A percentile compares a stretch with the other conserved stretches of the same genome.
Evolutionary conservation across 208 protist species (phyloP).

Genomic region (Acanthamoeba sp.): DNA sequence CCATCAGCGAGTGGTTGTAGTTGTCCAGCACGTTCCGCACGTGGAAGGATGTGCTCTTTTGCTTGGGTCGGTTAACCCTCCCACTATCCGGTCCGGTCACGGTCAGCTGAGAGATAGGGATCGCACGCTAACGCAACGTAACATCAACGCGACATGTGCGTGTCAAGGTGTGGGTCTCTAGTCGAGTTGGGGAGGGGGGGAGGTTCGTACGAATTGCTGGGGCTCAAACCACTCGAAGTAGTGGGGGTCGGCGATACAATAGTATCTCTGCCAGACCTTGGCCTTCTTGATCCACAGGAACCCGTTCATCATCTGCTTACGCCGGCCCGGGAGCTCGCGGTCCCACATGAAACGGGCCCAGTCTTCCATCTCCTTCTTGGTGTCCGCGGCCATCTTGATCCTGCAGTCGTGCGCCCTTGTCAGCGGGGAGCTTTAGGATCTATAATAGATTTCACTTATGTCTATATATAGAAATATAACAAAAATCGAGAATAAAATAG

Average conservation of each 20-base stretch:
- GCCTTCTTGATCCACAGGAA: conserved; percentile 66
- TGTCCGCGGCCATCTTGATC: conserved; percentile 59
- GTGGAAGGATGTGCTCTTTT: conserved; percentile 48
- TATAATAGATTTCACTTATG: no score
- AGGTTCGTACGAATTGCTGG: conserved; percentile 19
- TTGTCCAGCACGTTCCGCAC: conserved; percentile 22
- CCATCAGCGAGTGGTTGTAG: conserved; percentile 32
- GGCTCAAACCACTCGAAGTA: conserved; percentile 69
- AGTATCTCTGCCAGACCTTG: conserved; percentile 54
- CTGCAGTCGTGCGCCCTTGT: neutral
- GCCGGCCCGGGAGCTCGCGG: neutral
- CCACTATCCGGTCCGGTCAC: neutral
- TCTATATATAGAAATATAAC: no score
- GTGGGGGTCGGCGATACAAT: conserved; percentile 31
- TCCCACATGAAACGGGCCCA: conserved; percentile 41
- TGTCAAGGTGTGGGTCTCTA: no score
- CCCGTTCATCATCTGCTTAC: conserved; percentile 35
- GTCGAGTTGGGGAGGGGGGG: neutral
- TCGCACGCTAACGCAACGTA: neutral
- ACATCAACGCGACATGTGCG: neutral
- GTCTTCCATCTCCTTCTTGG: conserved; percentile 25
- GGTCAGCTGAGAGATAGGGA: neutral
- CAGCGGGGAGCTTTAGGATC: no score
- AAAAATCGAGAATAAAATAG: no score
- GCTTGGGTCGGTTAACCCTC: conserved; percentile 14